Percentiles rank a stretch among this genome's conserved stretches.
phyloP scores from a whole-genome alignment of 345 rosid species.

The Ceriops decandra region DNA sequence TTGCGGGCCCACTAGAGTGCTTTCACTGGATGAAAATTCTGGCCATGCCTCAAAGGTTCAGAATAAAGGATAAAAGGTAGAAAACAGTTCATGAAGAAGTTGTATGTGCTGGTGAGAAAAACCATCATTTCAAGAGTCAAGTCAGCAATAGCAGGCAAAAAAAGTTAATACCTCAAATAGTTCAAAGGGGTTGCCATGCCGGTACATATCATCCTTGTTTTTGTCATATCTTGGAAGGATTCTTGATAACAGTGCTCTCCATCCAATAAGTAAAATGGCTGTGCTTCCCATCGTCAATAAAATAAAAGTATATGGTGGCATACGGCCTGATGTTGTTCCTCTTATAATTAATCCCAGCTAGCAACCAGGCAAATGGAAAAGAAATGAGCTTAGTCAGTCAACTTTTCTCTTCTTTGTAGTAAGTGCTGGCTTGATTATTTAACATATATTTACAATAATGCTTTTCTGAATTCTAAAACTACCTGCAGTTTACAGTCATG shows the following conservation, averaged over 20 bases:
- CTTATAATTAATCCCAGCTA: slow-evolving; percentile 64
- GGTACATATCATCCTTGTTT: slow-evolving; percentile 67
- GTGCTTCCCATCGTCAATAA: slow-evolving; percentile 75
- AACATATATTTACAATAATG: not conserved
- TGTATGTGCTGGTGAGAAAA: not conserved
- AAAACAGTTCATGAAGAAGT: not conserved
- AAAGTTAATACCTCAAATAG: slow-evolving; percentile 67
- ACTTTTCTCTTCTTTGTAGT: not conserved
- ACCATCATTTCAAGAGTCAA: not conserved
- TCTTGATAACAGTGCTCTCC: slow-evolving; percentile 55
- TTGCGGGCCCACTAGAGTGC: no score
- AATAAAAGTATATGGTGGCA: slow-evolving; percentile 46
- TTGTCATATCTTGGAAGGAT: slow-evolving; percentile 46
- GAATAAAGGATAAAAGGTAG: no score
- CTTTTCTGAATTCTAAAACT: not conserved
- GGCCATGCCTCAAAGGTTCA: no score
- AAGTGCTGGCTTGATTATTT: not conserved
- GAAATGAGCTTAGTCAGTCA: slow-evolving; percentile 10
- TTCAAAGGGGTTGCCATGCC: slow-evolving; percentile 79
- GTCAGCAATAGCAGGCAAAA: slow-evolving; percentile 1
- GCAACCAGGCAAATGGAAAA: slow-evolving; percentile 14
- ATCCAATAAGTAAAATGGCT: slow-evolving; percentile 66
- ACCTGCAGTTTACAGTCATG: not conserved
- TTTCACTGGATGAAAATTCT: no score
- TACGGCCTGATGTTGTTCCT: slow-evolving; percentile 51